phyloP scores from a whole-genome alignment of 495 filamentous ascomycete genomes.

The Pseudoneurospora amorphoporcata region DNA sequence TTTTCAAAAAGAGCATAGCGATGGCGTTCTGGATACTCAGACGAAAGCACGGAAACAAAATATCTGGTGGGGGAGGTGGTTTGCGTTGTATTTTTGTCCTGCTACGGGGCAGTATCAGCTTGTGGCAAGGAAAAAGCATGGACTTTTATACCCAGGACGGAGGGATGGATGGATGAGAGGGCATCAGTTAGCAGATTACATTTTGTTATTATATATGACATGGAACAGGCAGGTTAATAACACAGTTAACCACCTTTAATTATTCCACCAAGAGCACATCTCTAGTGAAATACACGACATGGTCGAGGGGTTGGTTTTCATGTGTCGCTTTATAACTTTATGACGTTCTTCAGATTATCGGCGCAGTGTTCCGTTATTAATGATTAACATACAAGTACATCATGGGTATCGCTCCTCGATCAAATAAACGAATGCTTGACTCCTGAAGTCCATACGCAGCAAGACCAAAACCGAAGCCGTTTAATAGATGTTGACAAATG shows the following conservation, averaged over 20 bases:
- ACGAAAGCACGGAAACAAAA: background rate
- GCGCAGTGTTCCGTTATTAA: background rate
- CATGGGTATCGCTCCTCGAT: background rate
- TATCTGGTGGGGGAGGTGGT: background rate
- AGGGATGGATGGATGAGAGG: background rate
- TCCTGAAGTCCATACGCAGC: background rate
- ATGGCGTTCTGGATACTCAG: constrained; percentile 14
- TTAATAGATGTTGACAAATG: background rate
- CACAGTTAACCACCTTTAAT: background rate
- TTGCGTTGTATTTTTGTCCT: background rate
- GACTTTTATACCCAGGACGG: background rate
- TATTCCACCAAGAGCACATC: background rate
- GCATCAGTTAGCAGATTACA: background rate
- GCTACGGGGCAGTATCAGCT: background rate
- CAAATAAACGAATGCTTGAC: background rate
- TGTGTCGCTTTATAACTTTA: background rate
- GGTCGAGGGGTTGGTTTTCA: too few relatives aligned
- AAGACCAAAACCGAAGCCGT: background rate
- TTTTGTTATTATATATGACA: background rate
- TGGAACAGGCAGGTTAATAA: background rate
- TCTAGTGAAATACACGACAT: background rate
- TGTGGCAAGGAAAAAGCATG: background rate
- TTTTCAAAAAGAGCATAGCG: constrained; percentile 15
- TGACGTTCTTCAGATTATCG: background rate
- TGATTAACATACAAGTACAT: background rate